Base-by-base conservation (phyloP, 495 filamentous ascomycete species). In the Penicillium atrosanguineum region DNA sequence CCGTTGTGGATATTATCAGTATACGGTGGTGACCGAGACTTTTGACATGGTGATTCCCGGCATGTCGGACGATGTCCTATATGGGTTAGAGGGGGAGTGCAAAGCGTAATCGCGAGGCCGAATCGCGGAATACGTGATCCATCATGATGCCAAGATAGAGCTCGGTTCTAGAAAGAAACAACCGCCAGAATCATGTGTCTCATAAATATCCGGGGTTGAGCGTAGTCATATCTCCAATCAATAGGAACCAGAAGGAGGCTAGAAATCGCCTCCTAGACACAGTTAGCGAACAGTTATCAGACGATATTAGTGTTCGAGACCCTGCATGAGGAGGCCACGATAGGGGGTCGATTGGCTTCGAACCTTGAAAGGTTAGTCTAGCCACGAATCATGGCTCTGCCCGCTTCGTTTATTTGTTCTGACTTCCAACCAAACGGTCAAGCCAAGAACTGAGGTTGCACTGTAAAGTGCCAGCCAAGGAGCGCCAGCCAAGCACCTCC, bases 1-100 rank as follows among this genome's bases (percentile, higher is more conserved):
- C n/a, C 62, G 82, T 23, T 81, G 76, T 64, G 81, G 81, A 39
- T 84, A 84, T 52, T 76, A 76, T 59, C 68, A 84, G 65, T 84
- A 84, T 62, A 67, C 74, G 6, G 77, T 75, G 29, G 61, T 81
- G 11, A 56, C 62, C 38, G 70, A 81, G 52, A 76, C 74, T 12
- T 81, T 82, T 61, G 76, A 81, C 16, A 81, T 83, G 79, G 60
- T 73, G 0, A 73, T 76, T 37, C 74, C 72, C 18, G 62, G 64
- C 8, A 67, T 67, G 64, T 67, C 65, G 11, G 62, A 65, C 36
- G 65, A 73, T 57, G 61, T 65, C 2, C 51, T 68, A 23, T 66
- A 66, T 48, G 68, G 71, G 36, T 40, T 69, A 45, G 71, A 65
- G 41, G 65, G 65, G 59, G 7, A 68, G 34, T 48, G 45, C 55